A percentile compares a stretch with the other conserved stretches of the same genome.
Conservation (phyloP, 768 basidiomycete species). For the Zangia roseola region DNA sequence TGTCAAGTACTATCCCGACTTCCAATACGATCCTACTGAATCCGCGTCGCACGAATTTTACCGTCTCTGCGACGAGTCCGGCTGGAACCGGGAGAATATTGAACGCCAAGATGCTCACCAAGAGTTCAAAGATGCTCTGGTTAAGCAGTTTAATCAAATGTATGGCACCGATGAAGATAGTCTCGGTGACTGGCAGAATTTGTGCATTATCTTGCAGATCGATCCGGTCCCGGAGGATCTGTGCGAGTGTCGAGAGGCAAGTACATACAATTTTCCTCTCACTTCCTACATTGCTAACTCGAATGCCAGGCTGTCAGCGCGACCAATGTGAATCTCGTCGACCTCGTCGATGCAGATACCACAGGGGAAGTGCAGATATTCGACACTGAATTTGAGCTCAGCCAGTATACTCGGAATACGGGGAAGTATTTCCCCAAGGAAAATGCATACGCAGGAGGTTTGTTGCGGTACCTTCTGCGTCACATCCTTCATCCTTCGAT, state of each 20-base stretch:
- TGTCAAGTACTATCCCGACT: neutral
- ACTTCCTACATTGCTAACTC: neutral
- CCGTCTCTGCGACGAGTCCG: slow-evolving; percentile 11
- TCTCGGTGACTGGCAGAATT: slow-evolving; percentile 8
- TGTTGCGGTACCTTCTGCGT: slow-evolving; percentile 14
- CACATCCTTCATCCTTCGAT: slow-evolving; percentile 8
- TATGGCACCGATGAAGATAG: slow-evolving; percentile 9
- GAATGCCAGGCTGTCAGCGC: neutral
- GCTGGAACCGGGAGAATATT: neutral
- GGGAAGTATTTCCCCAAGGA: slow-evolving; percentile 19
- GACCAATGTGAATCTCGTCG: slow-evolving; percentile 14
- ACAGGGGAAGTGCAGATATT: slow-evolving; percentile 7
- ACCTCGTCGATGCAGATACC: slow-evolving; percentile 12
- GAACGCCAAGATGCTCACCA: neutral
- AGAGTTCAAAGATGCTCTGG: slow-evolving; percentile 12
- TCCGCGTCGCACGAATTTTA: slow-evolving; percentile 17
- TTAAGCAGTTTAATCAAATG: slow-evolving; percentile 13
- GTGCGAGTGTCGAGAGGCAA: slow-evolving; percentile 10
- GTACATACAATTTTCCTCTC: neutral
- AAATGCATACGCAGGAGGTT: slow-evolving; percentile 14
- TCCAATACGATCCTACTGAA: slow-evolving; percentile 4
- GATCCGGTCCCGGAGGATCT: slow-evolving; percentile 7
- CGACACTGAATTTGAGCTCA: slow-evolving; percentile 7
- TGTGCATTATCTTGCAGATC: slow-evolving; percentile 6
- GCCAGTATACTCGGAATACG: slow-evolving; percentile 1